Conservation (phyloP, 208 protist species). For the Leishmania martiniquensis region DNA sequence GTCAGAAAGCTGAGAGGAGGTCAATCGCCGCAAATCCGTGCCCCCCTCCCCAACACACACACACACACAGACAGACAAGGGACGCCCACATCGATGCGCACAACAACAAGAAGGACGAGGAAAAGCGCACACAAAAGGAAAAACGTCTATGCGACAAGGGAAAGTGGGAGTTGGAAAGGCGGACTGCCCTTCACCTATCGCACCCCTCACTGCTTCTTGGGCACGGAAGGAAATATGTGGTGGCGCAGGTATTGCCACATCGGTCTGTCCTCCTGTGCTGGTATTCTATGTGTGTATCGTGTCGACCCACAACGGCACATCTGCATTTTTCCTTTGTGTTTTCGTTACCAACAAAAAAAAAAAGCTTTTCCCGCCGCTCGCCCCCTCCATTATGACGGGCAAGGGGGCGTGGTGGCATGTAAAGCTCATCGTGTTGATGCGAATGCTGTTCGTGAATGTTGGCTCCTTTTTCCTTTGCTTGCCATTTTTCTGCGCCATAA, state of each 20-base stretch:
- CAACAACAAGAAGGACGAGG: neutral
- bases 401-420: no score
- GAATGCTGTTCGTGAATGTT: neutral
- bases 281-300: neutral
- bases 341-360: no score
- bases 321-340: neutral
- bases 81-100: neutral
- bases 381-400: no score
- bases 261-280: neutral
- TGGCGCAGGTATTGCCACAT: no score
- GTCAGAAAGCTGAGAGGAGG: neutral
- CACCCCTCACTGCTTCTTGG: no score
- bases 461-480: neutral
- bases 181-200: neutral
- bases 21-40: neutral
- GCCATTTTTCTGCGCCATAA: no score
- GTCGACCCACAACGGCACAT: no score
- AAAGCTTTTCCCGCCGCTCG: no score
- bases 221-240: no score
- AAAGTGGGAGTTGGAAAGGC: neutral
- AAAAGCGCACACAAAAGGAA: neutral
- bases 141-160: neutral
- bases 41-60: no score
- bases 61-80: no score
- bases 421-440: neutral